phyloP scores from a whole-genome alignment of 495 filamentous ascomycete genomes.

The Podospora comata region DNA sequence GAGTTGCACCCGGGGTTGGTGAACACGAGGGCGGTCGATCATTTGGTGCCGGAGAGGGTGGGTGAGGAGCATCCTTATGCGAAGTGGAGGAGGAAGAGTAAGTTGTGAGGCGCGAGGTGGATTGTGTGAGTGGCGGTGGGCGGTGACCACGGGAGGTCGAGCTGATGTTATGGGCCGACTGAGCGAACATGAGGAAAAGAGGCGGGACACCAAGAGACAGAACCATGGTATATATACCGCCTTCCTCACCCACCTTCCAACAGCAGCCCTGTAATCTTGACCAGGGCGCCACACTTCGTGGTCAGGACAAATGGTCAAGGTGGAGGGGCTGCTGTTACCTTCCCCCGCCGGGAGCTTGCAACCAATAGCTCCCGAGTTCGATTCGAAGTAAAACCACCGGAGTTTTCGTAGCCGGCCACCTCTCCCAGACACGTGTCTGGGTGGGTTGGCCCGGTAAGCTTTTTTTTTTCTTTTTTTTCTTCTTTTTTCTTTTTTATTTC shows the following conservation, averaged over 20 bases:
- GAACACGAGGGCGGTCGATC: slow-evolving; percentile 69
- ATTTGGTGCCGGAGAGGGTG: slow-evolving; percentile 53
- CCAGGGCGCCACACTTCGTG: neutral
- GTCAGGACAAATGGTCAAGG: neutral
- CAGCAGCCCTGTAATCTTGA: neutral
- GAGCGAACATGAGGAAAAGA: no score
- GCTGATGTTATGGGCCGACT: no score
- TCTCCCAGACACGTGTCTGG: neutral
- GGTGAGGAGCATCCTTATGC: slow-evolving; percentile 62
- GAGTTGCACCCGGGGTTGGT: slow-evolving; percentile 66
- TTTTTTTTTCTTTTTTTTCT: neutral
- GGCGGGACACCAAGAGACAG: neutral
- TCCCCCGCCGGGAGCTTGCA: neutral
- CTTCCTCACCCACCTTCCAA: neutral
- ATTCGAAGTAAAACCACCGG: neutral
- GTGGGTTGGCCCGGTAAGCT: neutral
- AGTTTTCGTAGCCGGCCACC: neutral
- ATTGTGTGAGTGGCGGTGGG: neutral
- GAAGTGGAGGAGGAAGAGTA: slow-evolving; percentile 41
- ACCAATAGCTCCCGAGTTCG: neutral
- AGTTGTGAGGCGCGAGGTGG: neutral
- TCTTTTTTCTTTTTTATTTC: neutral
- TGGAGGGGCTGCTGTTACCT: neutral
- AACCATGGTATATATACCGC: neutral
- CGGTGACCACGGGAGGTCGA: neutral